Evolutionary conservation across 2,329 filamentous ascomycete species (phyloP).

Genomic region (Colletotrichum karsti): DNA sequence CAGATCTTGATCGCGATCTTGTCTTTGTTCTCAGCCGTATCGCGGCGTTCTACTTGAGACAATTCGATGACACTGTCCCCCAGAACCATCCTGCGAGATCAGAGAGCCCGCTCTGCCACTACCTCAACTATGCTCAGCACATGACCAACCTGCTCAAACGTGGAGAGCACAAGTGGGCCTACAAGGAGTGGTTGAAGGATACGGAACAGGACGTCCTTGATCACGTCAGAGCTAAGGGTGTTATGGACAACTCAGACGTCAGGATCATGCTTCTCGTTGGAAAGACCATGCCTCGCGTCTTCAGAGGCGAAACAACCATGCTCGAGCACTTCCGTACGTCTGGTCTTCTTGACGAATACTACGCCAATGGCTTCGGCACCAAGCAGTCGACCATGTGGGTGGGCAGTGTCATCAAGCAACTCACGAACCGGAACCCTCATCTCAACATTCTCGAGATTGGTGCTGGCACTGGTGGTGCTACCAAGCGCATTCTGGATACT

Average conservation of each 20-base stretch:
- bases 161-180: constrained; percentile 30
- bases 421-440: constrained; percentile 29
- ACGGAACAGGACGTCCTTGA: not conserved
- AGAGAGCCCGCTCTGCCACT: constrained; percentile 29
- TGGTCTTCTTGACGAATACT: constrained; percentile 36
- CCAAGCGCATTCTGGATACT: constrained; percentile 7
- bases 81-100: not conserved
- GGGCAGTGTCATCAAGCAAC: constrained; percentile 43
- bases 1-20: constrained; percentile 20
- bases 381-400: constrained; percentile 38
- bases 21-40: constrained; percentile 31
- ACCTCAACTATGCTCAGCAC: constrained; percentile 32
- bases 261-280: not conserved
- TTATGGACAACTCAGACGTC: not conserved
- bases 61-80: not conserved
- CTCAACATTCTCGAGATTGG: constrained; percentile 33
- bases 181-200: constrained; percentile 20
- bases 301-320: constrained; percentile 43
- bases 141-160: constrained; percentile 7
- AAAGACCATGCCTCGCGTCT: constrained; percentile 36
- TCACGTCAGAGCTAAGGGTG: not conserved
- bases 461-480: constrained; percentile 49
- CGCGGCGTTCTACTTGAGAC: constrained; percentile 33
- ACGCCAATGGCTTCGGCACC: constrained; percentile 35
- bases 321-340: constrained; percentile 43